Evolutionary conservation across 768 basidiomycete genomes (phyloP).

Genomic region (Pleurotus salmoneostramineus): DNA sequence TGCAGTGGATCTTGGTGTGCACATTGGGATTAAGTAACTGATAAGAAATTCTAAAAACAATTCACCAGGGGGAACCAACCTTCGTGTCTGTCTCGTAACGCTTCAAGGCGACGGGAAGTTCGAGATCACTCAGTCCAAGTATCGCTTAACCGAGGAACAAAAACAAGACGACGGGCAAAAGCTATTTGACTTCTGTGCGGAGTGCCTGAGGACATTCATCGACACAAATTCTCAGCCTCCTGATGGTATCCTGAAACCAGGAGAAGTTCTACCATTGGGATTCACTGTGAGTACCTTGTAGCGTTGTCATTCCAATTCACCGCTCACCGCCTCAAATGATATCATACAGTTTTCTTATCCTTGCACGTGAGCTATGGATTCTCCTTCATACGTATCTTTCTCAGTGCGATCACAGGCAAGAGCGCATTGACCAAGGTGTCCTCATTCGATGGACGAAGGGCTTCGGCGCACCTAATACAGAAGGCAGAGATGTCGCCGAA

Average conservation of each 20-base stretch:
- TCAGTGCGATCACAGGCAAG: slow-evolving; percentile 58
- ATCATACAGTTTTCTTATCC: slow-evolving; percentile 84
- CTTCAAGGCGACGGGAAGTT: slow-evolving; percentile 93
- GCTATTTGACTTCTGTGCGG: slow-evolving; percentile 96
- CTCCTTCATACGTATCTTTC: background rate
- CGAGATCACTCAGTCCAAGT: slow-evolving; percentile 96
- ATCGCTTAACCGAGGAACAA: slow-evolving; percentile 94
- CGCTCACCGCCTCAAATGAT: slow-evolving; percentile 3
- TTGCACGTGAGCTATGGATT: slow-evolving; percentile 63
- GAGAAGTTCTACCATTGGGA: slow-evolving; percentile 72
- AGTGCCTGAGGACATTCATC: slow-evolving; percentile 87
- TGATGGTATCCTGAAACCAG: slow-evolving; percentile 44
- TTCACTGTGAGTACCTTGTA: slow-evolving; percentile 70
- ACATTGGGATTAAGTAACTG: slow-evolving; percentile 6
- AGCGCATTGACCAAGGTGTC: slow-evolving; percentile 87
- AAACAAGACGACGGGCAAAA: slow-evolving; percentile 97
- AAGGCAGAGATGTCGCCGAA: slow-evolving; percentile 87
- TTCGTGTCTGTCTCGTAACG: slow-evolving; percentile 96
- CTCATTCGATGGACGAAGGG: slow-evolving; percentile 99
- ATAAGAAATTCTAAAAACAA: slow-evolving; percentile 6
- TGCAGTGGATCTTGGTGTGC: slow-evolving; percentile 81
- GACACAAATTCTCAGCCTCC: slow-evolving; percentile 60
- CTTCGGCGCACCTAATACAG: slow-evolving; percentile 87
- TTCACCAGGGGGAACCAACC: slow-evolving; percentile 80
- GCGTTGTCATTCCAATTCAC: background rate